Base-by-base conservation (phyloP, 306 rosid species). In the Castanea sativa region DNA sequence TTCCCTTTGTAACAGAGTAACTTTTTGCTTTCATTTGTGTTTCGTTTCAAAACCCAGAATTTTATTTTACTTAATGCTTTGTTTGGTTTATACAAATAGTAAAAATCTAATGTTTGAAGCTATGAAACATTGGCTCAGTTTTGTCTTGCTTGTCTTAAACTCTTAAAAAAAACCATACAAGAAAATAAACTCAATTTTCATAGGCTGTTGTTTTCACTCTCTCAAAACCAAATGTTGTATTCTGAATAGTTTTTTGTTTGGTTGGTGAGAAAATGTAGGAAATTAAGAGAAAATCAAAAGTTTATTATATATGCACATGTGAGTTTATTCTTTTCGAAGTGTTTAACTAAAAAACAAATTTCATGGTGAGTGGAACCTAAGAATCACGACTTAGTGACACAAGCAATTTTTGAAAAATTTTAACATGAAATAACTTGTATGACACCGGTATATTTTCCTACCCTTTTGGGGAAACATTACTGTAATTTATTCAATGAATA, bases 1-100 rank as follows among this genome's bases (percentile, higher is more conserved):
- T 80, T 55, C 96, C 97, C 49, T 92, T 94, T 79, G 90, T 86
- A 38, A 93, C 97, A 1, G 92, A 92, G 91, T 94, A 89, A 58
- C 59, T 23, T 21, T 20, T 13, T 74, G 6, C 35, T 80, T 69
- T 5, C 13, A 27, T 75, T 52, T 41, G 25, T 49, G 58, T 52
- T 55, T 9, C 29, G 5, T 52, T 80, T 23, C 23, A 3, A 45
- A 68, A 73, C 74, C 73, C 29, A 29, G 18, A 76, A 81, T 19
- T 58, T 64, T 1, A 38, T 23, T 78, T 52, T 55, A 29, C 74
- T 76, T 68, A 4, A 27, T 5, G 71, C 33, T 63, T 32, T 25
- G 23, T 71, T 76, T 71, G 33, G 35, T 67, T 78, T 19, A 75
- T 45, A 10, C n/a, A 75, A 70, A 63, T 3, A 58, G 74, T 56